Percentiles rank a stretch among this genome's conserved stretches.
Evolutionary conservation across 2,329 filamentous ascomycete species (phyloP).

Genomic region (Aspergillus bombycis): DNA sequence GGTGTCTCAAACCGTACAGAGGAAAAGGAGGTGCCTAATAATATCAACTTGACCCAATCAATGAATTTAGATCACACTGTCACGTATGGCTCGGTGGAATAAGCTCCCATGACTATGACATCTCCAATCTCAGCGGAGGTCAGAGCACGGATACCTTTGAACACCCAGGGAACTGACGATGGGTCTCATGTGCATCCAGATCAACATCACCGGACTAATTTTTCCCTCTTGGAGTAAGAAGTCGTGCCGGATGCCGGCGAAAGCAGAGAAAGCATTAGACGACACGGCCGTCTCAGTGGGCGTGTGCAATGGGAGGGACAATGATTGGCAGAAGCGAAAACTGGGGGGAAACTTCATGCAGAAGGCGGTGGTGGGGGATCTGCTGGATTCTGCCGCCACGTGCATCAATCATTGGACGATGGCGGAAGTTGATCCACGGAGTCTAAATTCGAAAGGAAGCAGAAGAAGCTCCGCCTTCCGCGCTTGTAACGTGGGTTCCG

Average conservation of each 20-base stretch:
- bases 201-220: background rate
- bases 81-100: too few relatives aligned
- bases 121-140: background rate
- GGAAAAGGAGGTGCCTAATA: too few relatives aligned
- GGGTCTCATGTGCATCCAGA: background rate
- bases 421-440: constrained; percentile 10
- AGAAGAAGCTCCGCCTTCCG: constrained; percentile 12
- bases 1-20: too few relatives aligned
- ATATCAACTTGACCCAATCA: too few relatives aligned
- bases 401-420: constrained; percentile 34
- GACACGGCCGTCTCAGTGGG: too few relatives aligned
- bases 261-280: too few relatives aligned
- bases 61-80: too few relatives aligned
- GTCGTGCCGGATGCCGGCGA: too few relatives aligned
- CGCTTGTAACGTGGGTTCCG: constrained; percentile 4
- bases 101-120: too few relatives aligned
- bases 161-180: too few relatives aligned
- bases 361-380: constrained; percentile 25
- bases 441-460: too few relatives aligned
- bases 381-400: constrained; percentile 35
- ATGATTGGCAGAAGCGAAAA: constrained; percentile 16
- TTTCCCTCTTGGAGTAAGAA: background rate
- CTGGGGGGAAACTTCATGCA: constrained; percentile 2
- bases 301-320: background rate
- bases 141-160: background rate